phyloP scores from a whole-genome alignment of 768 basidiomycete species.

The Suillus paluster region DNA sequence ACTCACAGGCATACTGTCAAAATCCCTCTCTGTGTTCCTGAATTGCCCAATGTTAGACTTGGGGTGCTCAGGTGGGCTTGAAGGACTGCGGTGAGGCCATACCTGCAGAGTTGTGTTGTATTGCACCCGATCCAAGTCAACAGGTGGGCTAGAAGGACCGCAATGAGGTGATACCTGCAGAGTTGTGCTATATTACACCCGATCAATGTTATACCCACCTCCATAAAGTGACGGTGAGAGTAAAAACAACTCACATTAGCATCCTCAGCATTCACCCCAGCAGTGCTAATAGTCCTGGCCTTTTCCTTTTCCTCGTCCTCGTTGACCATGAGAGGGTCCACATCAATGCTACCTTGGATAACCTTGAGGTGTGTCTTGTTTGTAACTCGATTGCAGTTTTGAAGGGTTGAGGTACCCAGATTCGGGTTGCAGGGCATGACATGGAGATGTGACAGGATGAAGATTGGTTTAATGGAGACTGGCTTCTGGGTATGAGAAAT shows the following conservation, averaged over 20 bases:
- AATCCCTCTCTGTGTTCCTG: no score
- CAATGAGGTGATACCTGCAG: no score
- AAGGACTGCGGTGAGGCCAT: no score
- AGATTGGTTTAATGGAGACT: constrained; percentile 43
- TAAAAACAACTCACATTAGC: constrained; percentile 77
- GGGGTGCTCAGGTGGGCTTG: no score
- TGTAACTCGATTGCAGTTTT: constrained; percentile 89
- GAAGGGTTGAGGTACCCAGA: constrained; percentile 75
- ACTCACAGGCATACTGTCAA: no score
- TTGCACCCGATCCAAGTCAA: no score
- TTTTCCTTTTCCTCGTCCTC: constrained; percentile 91
- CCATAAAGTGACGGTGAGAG: constrained; percentile 37
- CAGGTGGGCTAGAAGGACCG: no score
- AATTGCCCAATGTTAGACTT: no score
- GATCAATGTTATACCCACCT: no score
- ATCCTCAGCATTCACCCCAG: constrained; percentile 91
- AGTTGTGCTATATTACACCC: no score
- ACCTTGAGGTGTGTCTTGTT: constrained; percentile 91
- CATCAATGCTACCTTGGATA: constrained; percentile 80
- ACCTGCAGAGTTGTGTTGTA: no score
- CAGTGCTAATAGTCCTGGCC: constrained; percentile 78
- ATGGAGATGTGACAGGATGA: constrained; percentile 58
- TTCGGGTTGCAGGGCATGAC: constrained; percentile 86
- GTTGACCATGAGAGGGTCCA: constrained; percentile 77
- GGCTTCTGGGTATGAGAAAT: constrained; percentile 11